These are phyloP conservation scores for Butyriboletus loyo DNA, from an alignment of 768 basidiomycete species.

Conservation along the genomic window DNA sequence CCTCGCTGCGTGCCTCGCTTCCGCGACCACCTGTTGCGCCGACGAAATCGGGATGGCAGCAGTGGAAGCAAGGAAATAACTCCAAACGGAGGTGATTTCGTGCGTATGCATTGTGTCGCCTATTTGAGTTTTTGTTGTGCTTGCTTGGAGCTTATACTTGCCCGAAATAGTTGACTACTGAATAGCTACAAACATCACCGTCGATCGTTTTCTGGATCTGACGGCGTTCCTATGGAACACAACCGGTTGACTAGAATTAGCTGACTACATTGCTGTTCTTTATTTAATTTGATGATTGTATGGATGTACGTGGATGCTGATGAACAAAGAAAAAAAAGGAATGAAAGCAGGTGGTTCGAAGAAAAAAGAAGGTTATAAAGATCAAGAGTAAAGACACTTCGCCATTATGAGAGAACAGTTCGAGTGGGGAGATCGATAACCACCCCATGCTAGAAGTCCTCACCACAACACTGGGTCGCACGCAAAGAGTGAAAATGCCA, in stretches of 20 bases:
- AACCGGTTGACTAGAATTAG: slow-evolving; percentile 34
- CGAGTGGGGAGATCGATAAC: slow-evolving; percentile 16
- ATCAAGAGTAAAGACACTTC: slow-evolving; percentile 31
- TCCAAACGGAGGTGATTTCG: slow-evolving; percentile 20
- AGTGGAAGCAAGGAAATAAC: slow-evolving; percentile 36
- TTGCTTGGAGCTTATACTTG: slow-evolving; percentile 3
- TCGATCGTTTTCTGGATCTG: slow-evolving; percentile 3
- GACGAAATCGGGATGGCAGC: slow-evolving; percentile 52
- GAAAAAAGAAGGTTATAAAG: slow-evolving; percentile 34
- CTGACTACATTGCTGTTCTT: slow-evolving; percentile 51
- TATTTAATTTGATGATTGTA: slow-evolving; percentile 41
- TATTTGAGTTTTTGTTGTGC: neutral
- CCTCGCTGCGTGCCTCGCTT: slow-evolving; percentile 12
- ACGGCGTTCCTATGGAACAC: slow-evolving; percentile 24
- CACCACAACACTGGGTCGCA: slow-evolving; percentile 12
- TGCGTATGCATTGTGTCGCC: neutral
- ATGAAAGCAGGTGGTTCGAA: slow-evolving; percentile 27
- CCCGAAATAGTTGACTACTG: slow-evolving; percentile 1
- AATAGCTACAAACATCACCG: slow-evolving; percentile 13
- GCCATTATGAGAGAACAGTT: slow-evolving; percentile 29
- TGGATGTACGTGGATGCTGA: slow-evolving; percentile 38
- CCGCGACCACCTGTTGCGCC: slow-evolving; percentile 21
- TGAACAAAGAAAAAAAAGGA: slow-evolving; percentile 20
- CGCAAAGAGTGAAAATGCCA: slow-evolving; percentile 13
- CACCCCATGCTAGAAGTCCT: slow-evolving; percentile 24